Evolutionary conservation across 1,284 basidiomycete genomes (phyloP).

Genomic region (Naganishia liquefaciens): DNA sequence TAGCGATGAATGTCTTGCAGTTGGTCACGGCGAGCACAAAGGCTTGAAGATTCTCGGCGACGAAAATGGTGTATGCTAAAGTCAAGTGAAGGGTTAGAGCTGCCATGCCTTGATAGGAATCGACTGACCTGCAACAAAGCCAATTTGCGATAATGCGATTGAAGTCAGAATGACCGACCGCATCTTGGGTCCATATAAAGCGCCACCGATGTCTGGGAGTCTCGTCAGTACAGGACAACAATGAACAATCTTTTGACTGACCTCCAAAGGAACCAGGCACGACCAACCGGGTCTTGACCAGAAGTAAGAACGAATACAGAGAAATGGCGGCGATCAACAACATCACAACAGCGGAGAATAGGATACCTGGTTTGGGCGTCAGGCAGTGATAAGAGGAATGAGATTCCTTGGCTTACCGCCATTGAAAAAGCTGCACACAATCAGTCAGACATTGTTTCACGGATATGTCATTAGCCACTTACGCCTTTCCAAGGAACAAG

Average conservation of each 20-base stretch:
- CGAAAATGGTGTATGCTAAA: constrained; percentile 91
- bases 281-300: constrained; percentile 84
- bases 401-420: constrained; percentile 59
- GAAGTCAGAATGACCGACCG: constrained; percentile 83
- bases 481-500: constrained; percentile 92
- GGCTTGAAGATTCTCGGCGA: constrained; percentile 86
- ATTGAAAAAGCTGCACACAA: constrained; percentile 74
- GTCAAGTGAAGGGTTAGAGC: not conserved
- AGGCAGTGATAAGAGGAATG: constrained; percentile 12
- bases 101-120: constrained; percentile 11
- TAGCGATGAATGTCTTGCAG: constrained; percentile 69
- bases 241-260: constrained; percentile 46
- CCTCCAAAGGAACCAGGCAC: constrained; percentile 93
- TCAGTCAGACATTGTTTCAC: constrained; percentile 12
- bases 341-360: constrained; percentile 83
- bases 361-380: constrained; percentile 58
- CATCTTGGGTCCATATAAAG: constrained; percentile 90
- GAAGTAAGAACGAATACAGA: constrained; percentile 88
- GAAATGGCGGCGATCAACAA: constrained; percentile 82
- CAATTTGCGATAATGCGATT: constrained; percentile 86
- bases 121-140: constrained; percentile 50
- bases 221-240: not conserved
- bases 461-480: constrained; percentile 45
- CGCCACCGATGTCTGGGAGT: constrained; percentile 81
- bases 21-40: constrained; percentile 83